These are phyloP conservation scores for Notholithocarpus densiflorus DNA, from an alignment of 306 rosid genomes.

Conservation along the genomic window DNA sequence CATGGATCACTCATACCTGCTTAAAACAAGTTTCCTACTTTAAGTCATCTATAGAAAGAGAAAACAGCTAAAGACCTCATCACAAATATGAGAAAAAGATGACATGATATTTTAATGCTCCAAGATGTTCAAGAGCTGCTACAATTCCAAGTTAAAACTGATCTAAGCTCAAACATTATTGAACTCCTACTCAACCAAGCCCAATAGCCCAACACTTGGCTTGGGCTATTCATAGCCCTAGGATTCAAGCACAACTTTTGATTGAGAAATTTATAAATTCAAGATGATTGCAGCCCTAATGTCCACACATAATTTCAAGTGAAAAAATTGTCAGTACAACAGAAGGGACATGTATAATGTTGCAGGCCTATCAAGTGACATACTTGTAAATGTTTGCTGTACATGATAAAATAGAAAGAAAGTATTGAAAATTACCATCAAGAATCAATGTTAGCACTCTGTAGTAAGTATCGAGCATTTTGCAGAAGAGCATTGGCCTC, in stretches of 20 bases:
- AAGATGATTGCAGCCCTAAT: background rate
- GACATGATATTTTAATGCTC: too few relatives aligned
- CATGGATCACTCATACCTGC: background rate
- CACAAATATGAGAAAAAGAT: background rate
- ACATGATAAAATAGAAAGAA: background rate
- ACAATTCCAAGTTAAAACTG: background rate
- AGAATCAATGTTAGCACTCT: constrained; percentile 41
- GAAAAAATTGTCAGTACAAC: background rate
- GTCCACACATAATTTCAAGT: background rate
- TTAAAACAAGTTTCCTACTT: background rate
- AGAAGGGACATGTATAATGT: background rate
- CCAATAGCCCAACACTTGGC: too few relatives aligned
- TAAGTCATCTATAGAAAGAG: background rate
- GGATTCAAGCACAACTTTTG: background rate
- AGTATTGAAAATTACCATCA: constrained; percentile 26
- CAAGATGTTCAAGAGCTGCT: background rate
- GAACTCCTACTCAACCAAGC: background rate
- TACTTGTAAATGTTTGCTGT: background rate
- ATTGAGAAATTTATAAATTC: background rate
- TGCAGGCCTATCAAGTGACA: background rate
- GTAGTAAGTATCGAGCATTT: constrained; percentile 66
- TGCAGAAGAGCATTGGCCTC: constrained; percentile 58
- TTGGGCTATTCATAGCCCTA: background rate
- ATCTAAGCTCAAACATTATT: background rate
- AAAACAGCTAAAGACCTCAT: background rate